Conservation (phyloP, 495 filamentous ascomycete species). For the Aspergillus avenaceus region DNA sequence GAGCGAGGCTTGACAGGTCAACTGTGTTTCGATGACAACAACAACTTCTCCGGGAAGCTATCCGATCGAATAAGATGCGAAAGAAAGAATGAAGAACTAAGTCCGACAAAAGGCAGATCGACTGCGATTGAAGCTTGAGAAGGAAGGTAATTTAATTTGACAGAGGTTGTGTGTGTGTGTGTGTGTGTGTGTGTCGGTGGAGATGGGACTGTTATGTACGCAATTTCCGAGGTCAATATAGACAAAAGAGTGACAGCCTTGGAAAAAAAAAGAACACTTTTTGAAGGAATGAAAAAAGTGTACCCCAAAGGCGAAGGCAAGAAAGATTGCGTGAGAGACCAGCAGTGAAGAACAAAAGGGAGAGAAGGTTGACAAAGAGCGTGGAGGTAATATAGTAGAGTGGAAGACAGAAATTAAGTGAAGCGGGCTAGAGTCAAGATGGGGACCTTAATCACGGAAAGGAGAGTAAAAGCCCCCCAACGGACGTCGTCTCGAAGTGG, state of each 20-base stretch:
- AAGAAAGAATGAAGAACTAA: conserved; percentile 6
- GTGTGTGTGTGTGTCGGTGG: no score
- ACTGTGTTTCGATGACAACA: conserved; percentile 17
- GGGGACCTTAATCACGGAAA: conserved; percentile 16
- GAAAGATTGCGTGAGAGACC: conserved; percentile 7
- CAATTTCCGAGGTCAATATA: conserved; percentile 16
- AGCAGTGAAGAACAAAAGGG: conserved; percentile 17
- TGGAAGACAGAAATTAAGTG: conserved; percentile 12
- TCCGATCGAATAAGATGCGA: conserved; percentile 7
- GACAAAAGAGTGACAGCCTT: conserved; percentile 39
- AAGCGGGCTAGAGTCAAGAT: conserved; percentile 7
- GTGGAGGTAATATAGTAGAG: conserved; percentile 26
- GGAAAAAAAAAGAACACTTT: conserved; percentile 30
- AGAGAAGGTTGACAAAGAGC: conserved; percentile 17
- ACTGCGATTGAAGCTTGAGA: conserved; percentile 28
- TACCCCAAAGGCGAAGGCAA: conserved; percentile 8
- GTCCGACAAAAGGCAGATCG: conserved; percentile 28
- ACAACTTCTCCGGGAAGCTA: conserved; percentile 43
- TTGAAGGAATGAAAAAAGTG: conserved; percentile 36
- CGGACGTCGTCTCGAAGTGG: conserved; percentile 15
- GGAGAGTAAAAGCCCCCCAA: conserved; percentile 5
- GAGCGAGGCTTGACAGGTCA: conserved; percentile 25
- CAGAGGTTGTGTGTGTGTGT: no score
- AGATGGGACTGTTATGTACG: conserved; percentile 11
- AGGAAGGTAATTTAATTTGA: no score